phyloP scores from a whole-genome alignment of 2,329 filamentous ascomycete species.

The Colletotrichum tabaci region DNA sequence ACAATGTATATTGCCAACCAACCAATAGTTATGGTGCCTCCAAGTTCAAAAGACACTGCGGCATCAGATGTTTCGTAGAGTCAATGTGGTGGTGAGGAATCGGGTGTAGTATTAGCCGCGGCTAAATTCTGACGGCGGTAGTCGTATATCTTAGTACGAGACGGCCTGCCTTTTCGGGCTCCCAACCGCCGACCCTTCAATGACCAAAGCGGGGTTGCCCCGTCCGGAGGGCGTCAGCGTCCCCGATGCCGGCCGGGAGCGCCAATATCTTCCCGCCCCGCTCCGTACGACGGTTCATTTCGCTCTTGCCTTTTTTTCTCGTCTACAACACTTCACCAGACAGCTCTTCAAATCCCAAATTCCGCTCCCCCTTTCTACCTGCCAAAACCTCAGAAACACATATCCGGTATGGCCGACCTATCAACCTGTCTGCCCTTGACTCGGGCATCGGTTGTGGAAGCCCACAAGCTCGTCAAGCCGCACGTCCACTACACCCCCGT shows the following conservation, averaged over 20 bases:
- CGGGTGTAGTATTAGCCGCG: background rate
- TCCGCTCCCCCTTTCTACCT: background rate
- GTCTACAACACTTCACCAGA: too few species aligned
- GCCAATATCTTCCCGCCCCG: slow-evolving; percentile 23
- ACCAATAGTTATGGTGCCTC: too few species aligned
- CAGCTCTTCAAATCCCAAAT: background rate
- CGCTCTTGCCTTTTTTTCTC: slow-evolving; percentile 35
- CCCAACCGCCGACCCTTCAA: background rate
- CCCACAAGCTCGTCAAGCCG: slow-evolving; percentile 79
- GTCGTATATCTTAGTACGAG: background rate
- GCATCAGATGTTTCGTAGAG: background rate
- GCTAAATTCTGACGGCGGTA: background rate
- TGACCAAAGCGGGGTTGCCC: slow-evolving; percentile 19
- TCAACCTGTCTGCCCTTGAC: slow-evolving; percentile 75
- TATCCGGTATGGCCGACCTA: slow-evolving; percentile 65
- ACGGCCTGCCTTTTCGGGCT: slow-evolving; percentile 6
- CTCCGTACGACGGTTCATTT: slow-evolving; percentile 43
- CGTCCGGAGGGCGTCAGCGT: slow-evolving; percentile 32
- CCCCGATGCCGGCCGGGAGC: slow-evolving; percentile 16
- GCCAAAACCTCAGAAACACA: background rate
- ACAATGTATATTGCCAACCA: too few species aligned
- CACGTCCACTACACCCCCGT: slow-evolving; percentile 89
- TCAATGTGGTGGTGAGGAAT: background rate
- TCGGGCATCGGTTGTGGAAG: slow-evolving; percentile 78
- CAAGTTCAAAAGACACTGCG: too few species aligned